These are phyloP conservation scores for Spinacia oleracea DNA, from an alignment of 179 eudicot genomes.

Conservation along the genomic window DNA sequence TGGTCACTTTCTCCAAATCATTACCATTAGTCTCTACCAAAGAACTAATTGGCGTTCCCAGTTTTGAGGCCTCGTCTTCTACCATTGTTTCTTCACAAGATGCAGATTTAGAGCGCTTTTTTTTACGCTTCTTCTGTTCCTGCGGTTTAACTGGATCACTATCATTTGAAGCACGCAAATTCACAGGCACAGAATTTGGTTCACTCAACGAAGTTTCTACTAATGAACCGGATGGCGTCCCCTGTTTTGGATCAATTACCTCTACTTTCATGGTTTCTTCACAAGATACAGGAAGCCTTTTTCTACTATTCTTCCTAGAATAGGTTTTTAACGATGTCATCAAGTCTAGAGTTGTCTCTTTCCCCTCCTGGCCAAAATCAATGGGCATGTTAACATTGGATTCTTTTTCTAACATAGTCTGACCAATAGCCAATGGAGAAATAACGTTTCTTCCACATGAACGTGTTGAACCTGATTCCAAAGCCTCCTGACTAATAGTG, in stretches of 20 bases:
- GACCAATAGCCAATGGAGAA: conserved; percentile 1
- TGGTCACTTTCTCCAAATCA: conserved; percentile 14
- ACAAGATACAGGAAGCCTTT: not conserved
- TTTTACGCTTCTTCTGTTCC: conserved; percentile 12
- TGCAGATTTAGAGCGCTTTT: not conserved
- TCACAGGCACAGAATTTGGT: conserved; percentile 11
- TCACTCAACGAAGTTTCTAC: conserved; percentile 16
- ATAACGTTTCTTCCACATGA: not conserved
- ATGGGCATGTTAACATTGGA: not conserved
- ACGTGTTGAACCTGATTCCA: not conserved
- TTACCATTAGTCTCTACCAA: conserved; percentile 6
- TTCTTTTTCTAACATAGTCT: not conserved
- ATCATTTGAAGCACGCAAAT: not conserved
- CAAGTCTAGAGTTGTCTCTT: conserved; percentile 13
- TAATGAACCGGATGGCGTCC: not conserved
- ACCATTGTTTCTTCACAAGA: not conserved
- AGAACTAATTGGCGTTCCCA: conserved; percentile 23
- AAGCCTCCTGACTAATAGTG: not conserved
- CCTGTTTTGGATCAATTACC: not conserved
- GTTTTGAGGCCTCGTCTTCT: conserved; percentile 16
- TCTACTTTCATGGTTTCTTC: conserved; percentile 1
- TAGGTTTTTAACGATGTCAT: not conserved
- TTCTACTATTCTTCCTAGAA: conserved; percentile 10
- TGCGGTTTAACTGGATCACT: conserved; percentile 6
- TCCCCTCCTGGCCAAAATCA: conserved; percentile 10